phyloP scores from a whole-genome alignment of 2,329 filamentous ascomycete species.

The Magnaporthiopsis rhizophila region DNA sequence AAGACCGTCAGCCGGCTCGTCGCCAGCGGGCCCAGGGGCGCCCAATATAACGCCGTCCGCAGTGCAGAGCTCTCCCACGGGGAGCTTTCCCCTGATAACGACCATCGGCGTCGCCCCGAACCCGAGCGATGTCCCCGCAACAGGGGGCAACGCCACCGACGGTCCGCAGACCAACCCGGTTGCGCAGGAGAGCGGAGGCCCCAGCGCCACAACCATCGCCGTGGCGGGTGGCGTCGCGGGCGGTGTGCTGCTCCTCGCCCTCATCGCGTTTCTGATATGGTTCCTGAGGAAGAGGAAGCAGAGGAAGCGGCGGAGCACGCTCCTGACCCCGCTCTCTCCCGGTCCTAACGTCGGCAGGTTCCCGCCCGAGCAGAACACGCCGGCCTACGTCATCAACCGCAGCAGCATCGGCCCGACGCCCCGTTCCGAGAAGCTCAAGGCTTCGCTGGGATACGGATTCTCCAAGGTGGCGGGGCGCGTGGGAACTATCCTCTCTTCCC shows the following conservation, averaged over 20 bases:
- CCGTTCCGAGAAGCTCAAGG: slow-evolving; percentile 31
- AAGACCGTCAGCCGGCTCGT: slow-evolving; percentile 7
- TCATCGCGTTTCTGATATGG: slow-evolving; percentile 43
- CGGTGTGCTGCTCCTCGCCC: slow-evolving; percentile 34
- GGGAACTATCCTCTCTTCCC: slow-evolving; percentile 19
- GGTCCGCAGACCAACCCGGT: slow-evolving; percentile 14
- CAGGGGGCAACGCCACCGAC: slow-evolving; percentile 8
- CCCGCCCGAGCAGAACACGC: slow-evolving; percentile 4
- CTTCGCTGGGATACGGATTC: slow-evolving; percentile 29
- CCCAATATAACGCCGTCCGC: neutral
- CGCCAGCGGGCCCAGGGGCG: neutral
- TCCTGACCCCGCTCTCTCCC: slow-evolving; percentile 39
- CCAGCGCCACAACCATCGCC: slow-evolving; percentile 28
- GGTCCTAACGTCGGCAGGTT: slow-evolving; percentile 15
- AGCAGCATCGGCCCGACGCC: slow-evolving; percentile 42
- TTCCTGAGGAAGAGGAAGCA: slow-evolving; percentile 35
- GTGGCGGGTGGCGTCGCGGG: slow-evolving; percentile 46
- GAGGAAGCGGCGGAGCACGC: slow-evolving; percentile 36
- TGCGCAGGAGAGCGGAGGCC: slow-evolving; percentile 13
- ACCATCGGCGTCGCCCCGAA: slow-evolving; percentile 10
- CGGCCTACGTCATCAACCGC: slow-evolving; percentile 33
- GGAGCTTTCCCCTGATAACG: slow-evolving; percentile 12
- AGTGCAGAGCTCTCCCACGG: slow-evolving; percentile 2
- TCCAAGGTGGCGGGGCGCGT: slow-evolving; percentile 27
- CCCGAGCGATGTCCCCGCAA: slow-evolving; percentile 8